These are phyloP conservation scores for Mortierella sp. DNA, from an alignment of 371 early-diverging fungal species.

Conservation along the genomic window DNA sequence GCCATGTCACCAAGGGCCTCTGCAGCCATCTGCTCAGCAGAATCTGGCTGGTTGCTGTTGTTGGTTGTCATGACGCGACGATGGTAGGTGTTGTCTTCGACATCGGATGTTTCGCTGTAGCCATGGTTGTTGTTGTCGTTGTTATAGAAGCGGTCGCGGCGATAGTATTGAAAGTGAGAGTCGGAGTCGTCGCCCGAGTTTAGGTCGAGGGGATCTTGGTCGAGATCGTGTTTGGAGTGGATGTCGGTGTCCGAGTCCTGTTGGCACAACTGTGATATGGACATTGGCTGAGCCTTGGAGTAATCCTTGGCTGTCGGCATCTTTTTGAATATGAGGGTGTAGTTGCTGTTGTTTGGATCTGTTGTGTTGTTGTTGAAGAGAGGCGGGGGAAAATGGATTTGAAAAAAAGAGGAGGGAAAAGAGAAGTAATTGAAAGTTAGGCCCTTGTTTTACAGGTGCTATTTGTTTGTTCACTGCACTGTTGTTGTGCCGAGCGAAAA, in stretches of 20 bases:
- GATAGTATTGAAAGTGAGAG: conserved; percentile 12
- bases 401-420: not conserved
- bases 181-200: conserved; percentile 20
- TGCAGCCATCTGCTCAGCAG: conserved; percentile 75
- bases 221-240: conserved; percentile 30
- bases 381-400: not conserved
- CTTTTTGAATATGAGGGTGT: not conserved
- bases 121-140: not conserved
- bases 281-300: conserved; percentile 56
- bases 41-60: conserved; percentile 52
- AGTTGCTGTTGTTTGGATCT: not conserved
- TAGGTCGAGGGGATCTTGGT: conserved; percentile 37
- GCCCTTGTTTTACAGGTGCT: not conserved
- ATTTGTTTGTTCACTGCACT: conserved; percentile 5
- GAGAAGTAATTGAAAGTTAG: not conserved
- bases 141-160: not conserved
- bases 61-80: conserved; percentile 18
- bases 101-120: conserved; percentile 24
- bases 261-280: conserved; percentile 51
- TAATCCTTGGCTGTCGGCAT: conserved; percentile 51
- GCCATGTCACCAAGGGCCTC: conserved; percentile 77
- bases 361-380: not conserved
- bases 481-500: not conserved
- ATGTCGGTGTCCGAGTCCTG: conserved; percentile 34
- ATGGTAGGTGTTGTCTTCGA: conserved; percentile 19